phyloP scores from a whole-genome alignment of 495 filamentous ascomycete genomes.

The Trichocladium antarcticum region DNA sequence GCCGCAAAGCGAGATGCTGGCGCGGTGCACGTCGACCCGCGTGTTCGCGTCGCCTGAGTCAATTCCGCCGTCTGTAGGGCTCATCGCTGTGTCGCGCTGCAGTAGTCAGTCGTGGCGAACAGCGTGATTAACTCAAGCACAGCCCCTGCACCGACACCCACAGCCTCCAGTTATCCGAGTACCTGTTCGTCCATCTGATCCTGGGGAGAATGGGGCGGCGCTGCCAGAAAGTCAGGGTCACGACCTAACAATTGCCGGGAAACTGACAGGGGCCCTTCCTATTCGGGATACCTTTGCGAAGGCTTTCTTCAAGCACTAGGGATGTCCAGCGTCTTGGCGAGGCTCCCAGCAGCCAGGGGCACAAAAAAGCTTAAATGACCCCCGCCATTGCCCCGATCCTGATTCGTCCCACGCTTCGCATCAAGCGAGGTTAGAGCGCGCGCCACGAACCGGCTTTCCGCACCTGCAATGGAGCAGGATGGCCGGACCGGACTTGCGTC shows the following conservation, averaged over 20 bases:
- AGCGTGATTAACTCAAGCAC: slow-evolving; percentile 8
- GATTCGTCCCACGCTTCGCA: slow-evolving; percentile 3
- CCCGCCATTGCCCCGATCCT: background rate
- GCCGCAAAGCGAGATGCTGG: slow-evolving; percentile 6
- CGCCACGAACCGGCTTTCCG: background rate
- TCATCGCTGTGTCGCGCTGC: slow-evolving; percentile 1
- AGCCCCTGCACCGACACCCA: slow-evolving; percentile 15
- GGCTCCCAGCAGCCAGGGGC: slow-evolving; percentile 5
- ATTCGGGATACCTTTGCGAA: slow-evolving; percentile 29
- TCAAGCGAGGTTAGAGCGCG: background rate
- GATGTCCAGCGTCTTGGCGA: slow-evolving; percentile 11
- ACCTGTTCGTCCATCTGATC: slow-evolving; percentile 1
- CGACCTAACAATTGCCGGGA: slow-evolving; percentile 7
- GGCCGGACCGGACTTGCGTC: background rate
- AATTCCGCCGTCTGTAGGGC: slow-evolving; percentile 4
- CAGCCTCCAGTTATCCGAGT: slow-evolving; percentile 11
- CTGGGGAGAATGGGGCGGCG: background rate
- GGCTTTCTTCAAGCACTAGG: slow-evolving; percentile 5
- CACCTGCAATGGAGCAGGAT: background rate
- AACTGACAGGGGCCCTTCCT: slow-evolving; percentile 16
- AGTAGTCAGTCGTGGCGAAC: slow-evolving; percentile 4
- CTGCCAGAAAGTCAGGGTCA: background rate
- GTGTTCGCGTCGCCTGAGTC: slow-evolving; percentile 2
- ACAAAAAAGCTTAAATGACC: slow-evolving; percentile 17
- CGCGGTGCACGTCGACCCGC: slow-evolving; percentile 6